These are phyloP conservation scores for Alternaria ventricosa DNA, from an alignment of 2,329 filamentous ascomycete genomes.

Conservation along the genomic window DNA sequence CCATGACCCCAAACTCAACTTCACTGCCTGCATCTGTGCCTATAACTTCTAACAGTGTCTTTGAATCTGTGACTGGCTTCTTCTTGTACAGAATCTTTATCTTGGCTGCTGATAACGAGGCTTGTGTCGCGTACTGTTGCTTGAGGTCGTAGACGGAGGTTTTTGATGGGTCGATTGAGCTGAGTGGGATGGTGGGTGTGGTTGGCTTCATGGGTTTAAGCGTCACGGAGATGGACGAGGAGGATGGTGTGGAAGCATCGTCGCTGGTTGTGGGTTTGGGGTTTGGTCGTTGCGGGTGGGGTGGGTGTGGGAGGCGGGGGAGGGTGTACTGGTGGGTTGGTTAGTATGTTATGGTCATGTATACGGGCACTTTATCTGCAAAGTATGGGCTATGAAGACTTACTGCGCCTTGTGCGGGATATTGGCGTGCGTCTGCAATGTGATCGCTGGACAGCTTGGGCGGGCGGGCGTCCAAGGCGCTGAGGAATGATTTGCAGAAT, in stretches of 20 bases:
- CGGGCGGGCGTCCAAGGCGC: constrained; percentile 77
- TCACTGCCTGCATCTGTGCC: constrained; percentile 59
- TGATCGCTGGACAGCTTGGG: constrained; percentile 86
- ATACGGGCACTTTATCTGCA: too few relatives aligned
- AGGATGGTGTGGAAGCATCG: constrained; percentile 23
- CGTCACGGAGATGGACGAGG: constrained; percentile 60
- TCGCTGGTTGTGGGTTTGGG: constrained; percentile 56
- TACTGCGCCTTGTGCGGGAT: constrained; percentile 79
- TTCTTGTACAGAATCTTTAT: constrained; percentile 86
- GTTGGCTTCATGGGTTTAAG: constrained; percentile 73
- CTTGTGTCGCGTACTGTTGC: constrained; percentile 67
- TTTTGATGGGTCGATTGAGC: constrained; percentile 64
- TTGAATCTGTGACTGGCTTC: constrained; percentile 81
- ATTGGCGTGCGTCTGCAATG: constrained; percentile 82
- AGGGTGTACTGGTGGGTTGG: constrained; percentile 67
- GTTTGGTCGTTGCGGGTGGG: constrained; percentile 57
- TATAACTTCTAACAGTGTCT: constrained; percentile 76
- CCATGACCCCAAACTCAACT: constrained; percentile 86
- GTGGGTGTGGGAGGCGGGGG: constrained; percentile 66
- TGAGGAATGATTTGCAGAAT: constrained; percentile 85
- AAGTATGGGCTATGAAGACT: constrained; percentile 34
- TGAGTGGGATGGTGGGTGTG: constrained; percentile 70
- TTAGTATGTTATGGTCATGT: neutral
- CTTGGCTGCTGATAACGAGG: constrained; percentile 68
- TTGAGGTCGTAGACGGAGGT: constrained; percentile 84